These are phyloP conservation scores for Podospora sp. DNA, from an alignment of 495 filamentous ascomycete species.

Conservation along the genomic window DNA sequence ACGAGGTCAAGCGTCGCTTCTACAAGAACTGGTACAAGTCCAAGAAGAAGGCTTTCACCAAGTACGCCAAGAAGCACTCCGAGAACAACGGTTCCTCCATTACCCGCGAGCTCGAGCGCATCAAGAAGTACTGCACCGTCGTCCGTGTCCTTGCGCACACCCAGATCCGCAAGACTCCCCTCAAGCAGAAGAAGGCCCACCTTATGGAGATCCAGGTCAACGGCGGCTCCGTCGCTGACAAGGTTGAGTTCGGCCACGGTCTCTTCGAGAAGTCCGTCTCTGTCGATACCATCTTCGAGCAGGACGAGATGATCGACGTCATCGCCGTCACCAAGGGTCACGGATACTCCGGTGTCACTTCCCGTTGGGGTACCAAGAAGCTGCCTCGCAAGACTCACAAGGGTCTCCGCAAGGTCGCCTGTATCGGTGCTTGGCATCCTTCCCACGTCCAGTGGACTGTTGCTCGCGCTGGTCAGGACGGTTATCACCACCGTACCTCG, in stretches of 20 bases:
- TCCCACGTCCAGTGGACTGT: conserved; percentile 99
- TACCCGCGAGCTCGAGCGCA: conserved; percentile 96
- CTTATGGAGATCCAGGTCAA: conserved; percentile 99
- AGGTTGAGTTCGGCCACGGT: conserved; percentile 91
- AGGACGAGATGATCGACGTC: conserved; percentile 99
- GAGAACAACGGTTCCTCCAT: conserved; percentile 85
- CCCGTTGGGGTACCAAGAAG: conserved; percentile 99
- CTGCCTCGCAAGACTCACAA: conserved; percentile 99
- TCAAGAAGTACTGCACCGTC: conserved; percentile 99
- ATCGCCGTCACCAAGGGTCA: conserved; percentile 99
- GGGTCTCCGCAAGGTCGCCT: conserved; percentile 99
- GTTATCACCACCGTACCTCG: conserved; percentile 99
- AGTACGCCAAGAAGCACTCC: conserved; percentile 99
- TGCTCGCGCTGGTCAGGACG: conserved; percentile 98
- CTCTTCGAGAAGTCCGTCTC: conserved; percentile 98
- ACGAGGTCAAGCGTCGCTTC: conserved; percentile 99
- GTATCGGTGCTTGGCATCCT: conserved; percentile 99
- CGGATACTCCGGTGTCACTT: conserved; percentile 95
- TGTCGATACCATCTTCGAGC: conserved; percentile 94
- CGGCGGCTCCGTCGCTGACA: conserved; percentile 90
- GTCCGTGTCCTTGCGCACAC: conserved; percentile 99
- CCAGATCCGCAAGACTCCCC: conserved; percentile 97
- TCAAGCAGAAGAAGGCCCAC: conserved; percentile 99
- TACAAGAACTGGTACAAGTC: conserved; percentile 99
- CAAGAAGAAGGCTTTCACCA: conserved; percentile 99